Base-by-base conservation (phyloP, 371 early-diverging fungal genomes). In the Mucor indicus region DNA sequence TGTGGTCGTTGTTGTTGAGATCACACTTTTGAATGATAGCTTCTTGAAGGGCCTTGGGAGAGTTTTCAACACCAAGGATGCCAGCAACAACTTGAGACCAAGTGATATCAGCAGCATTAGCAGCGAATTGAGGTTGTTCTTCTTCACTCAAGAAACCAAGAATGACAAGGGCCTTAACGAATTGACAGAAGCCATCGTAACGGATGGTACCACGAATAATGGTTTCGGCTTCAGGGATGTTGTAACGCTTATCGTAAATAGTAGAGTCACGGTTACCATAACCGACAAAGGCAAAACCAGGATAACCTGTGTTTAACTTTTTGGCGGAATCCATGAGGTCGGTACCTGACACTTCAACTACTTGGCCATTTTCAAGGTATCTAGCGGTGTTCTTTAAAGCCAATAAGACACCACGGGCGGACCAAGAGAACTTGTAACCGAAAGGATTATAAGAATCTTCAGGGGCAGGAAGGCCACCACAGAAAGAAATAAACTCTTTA, bases 361-460 rank as follows among this genome's bases (percentile, higher is more conserved):
- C 64, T 82, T 93, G 85, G 50, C 95, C 95, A 57, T 92, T 81
- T 69, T 85, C 80, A 60, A 86, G 87, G 64, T 85, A 98, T 45
- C 79, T 83, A 44, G 98, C 98, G 31, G 79, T 80, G 72, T 97
- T 98, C 69, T 90, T 81, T 46, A 92, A 84, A 13, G 99, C 99
- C 41, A 96, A 78, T 47, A 98, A 72, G 21, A 98, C 99, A 47
- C 98, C 93, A 53, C 91, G 89, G 7, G 97, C 91, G 23, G 91
- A 91, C 99, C 99, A 98, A 59, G 90, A 89, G 78, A 98, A 98
- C 75, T 98, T 98, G 86, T 98, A 98, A 24, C 98, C 98, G 29
- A 98, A 85, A 40, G 99, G 98, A 66, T 96, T 98, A 82, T 92
- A 87, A 44, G 92, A 91, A 47, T 83, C 87, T 69, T 98, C 99